Evolutionary conservation across 768 basidiomycete species (phyloP), one percentile per base, ranked within the genome.

Genomic region (Leccinum longicurvipes): DNA sequence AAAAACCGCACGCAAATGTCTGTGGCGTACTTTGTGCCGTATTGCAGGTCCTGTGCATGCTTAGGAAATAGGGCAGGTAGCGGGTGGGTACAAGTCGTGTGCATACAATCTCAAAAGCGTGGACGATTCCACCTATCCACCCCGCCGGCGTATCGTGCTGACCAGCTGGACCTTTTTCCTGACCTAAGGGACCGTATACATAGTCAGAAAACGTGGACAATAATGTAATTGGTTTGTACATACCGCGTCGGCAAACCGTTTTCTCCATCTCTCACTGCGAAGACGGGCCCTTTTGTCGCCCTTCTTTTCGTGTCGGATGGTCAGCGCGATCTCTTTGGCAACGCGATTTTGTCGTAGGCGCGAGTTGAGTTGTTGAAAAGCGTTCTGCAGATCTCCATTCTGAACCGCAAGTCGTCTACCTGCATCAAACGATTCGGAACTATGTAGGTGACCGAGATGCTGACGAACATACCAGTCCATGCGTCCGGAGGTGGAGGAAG

Each of bases 111-210:
- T 55, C 28, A 28, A 24, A 21, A 24, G 47, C 19, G 5, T 44
- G 32, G 47, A 42, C 12, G 41, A 24, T 45, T 42, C 24, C 57
- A 32, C 44, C 71, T 57, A 91, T 66, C 83, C 84, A 64, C 89
- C 88, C 60, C 89, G 82, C 58, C 81, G 81, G 64, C 87, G 85
- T 65, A 92, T 92, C 72, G 84, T 84, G 58, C 81, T 80, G 60
- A 92, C 91, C 31, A 93, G 74, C 66, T 87, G 82, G 34, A 92
- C 88, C 74, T 89, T 92, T 75, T 83, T 82, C 71, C 91, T 82
- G 58, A 93, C 90, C 91, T 93, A 64, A n/a, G 60, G 55, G 51
- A 54, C 56, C 54, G 45, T 56, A 61, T 50, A 42, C 19, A 11
- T 45, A 49, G 57, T 62, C 41, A 65, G 53, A 32, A 44, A 42